Conservation (phyloP, 768 basidiomycete genomes). For the Paxillus involutus region DNA sequence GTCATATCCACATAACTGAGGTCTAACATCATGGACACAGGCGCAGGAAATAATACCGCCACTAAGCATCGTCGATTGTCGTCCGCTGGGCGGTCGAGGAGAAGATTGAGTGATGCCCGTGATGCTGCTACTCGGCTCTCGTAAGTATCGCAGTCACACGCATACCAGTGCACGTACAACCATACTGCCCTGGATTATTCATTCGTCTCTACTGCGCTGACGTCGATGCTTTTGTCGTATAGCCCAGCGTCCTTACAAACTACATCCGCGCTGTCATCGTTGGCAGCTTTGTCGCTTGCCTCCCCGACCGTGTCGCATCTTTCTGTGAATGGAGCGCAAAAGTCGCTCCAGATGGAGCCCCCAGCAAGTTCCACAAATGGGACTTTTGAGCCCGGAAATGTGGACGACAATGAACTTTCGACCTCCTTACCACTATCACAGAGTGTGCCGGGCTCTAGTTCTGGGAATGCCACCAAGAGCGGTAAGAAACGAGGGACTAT, state of each 20-base stretch:
- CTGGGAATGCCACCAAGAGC: slow-evolving; percentile 28
- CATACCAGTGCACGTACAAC: not conserved
- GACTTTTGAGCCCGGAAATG: slow-evolving; percentile 8
- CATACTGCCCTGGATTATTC: not conserved
- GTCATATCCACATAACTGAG: slow-evolving; percentile 16
- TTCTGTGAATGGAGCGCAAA: slow-evolving; percentile 9
- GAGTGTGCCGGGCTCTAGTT: slow-evolving; percentile 5
- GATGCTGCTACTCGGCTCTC: slow-evolving; percentile 74
- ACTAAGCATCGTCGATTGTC: slow-evolving; percentile 67
- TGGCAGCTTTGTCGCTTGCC: slow-evolving; percentile 42
- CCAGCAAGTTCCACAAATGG: not conserved
- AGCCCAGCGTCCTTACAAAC: slow-evolving; percentile 38
- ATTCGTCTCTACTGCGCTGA: slow-evolving; percentile 5
- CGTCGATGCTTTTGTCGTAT: not conserved
- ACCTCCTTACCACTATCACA: slow-evolving; percentile 9
- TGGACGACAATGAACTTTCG: slow-evolving; percentile 17
- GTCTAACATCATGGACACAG: slow-evolving; percentile 8
- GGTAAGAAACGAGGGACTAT: slow-evolving; percentile 82
- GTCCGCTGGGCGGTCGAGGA: slow-evolving; percentile 66
- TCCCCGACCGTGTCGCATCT: slow-evolving; percentile 36
- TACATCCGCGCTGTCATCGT: slow-evolving; percentile 36
- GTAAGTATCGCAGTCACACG: slow-evolving; percentile 45
- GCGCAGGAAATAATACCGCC: slow-evolving; percentile 31
- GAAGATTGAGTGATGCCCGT: slow-evolving; percentile 75
- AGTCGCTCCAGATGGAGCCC: slow-evolving; percentile 8